Base-by-base conservation (phyloP, 306 rosid genomes). In the Canavalia ensiformis region DNA sequence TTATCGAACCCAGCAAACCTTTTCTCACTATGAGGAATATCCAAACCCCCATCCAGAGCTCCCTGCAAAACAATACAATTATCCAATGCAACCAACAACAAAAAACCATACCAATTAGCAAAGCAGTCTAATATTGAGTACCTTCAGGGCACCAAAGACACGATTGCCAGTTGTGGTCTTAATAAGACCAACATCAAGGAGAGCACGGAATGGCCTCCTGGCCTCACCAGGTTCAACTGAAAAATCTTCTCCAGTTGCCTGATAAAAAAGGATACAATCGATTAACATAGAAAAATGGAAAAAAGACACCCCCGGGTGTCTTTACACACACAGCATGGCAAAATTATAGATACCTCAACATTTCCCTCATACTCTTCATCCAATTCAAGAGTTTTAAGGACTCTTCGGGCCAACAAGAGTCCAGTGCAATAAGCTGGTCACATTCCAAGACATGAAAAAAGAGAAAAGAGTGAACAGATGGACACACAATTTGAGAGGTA, bases 201-300 rank as follows among this genome's bases (percentile, higher is more conserved):
- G 95, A 30, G 99, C 99, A 34, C 97, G 97, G 93, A 93, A 95
- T 12, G 99, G 99, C 84, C 99, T 91, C 84, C 99, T 88, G 80
- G 75, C 84, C 0, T 93, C 99, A 54, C 95, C 90, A 56, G 99
- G 97, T 64, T 95, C 99, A 18, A 95, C 97, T 0, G 97, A 95
- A 77, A 18, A 95, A 72, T 95, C 99, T 86, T 95, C 99, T 4
- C 98, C 99, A 6, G 92, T 79, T 30, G 97, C 97, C 97, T 95
- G 50, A 1, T 5, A 51, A 65, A 5, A 72, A 1, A 11, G 0
- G 4, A 44, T n/a, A 3, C 10, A 25, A 13, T 3, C 4, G 62
- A 8, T 71, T n/a, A 65, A 4, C 29, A 46, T 8, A 28, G 18
- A 29, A 45, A 35, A 0, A 13, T 0, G 49, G 0, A 0, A 11